These are phyloP conservation scores for Curvularia eragrostidis DNA, from an alignment of 2,329 filamentous ascomycete genomes.

Conservation along the genomic window DNA sequence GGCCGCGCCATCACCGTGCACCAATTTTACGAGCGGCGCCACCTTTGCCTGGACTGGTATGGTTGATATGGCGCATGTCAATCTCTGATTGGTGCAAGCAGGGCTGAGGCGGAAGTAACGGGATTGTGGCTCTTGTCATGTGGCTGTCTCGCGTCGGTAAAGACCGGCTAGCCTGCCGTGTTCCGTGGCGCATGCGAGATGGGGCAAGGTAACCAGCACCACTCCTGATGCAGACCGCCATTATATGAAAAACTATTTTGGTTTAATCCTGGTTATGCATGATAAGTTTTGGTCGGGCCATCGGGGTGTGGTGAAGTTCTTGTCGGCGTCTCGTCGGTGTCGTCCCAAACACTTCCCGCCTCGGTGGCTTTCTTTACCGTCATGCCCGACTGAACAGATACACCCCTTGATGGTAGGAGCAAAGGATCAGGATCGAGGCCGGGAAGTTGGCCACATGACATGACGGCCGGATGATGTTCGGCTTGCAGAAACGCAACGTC, in stretches of 20 bases:
- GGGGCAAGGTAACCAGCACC: background rate
- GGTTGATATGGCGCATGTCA: constrained; percentile 14
- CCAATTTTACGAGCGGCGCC: constrained; percentile 10
- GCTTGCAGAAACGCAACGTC: background rate
- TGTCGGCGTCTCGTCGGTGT: constrained; percentile 2
- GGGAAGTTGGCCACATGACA: background rate
- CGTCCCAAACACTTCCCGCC: background rate
- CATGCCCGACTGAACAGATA: background rate
- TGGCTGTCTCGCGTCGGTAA: constrained; percentile 11
- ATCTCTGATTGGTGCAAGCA: constrained; percentile 13
- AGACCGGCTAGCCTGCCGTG: constrained; percentile 20
- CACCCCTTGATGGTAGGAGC: background rate
- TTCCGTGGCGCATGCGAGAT: constrained; percentile 21
- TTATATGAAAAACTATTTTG: background rate
- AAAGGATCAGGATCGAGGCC: background rate
- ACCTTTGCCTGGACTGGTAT: constrained; percentile 8
- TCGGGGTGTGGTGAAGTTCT: background rate
- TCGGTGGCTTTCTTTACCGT: background rate
- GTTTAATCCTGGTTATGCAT: background rate
- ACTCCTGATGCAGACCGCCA: background rate
- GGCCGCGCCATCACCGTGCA: constrained; percentile 19
- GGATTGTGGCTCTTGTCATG: constrained; percentile 20
- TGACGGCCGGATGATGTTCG: background rate
- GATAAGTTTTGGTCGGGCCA: background rate
- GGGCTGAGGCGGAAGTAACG: constrained; percentile 22